Evolutionary conservation across 768 basidiomycete genomes (phyloP).

Genomic region (Auricularia auricula-judae): DNA sequence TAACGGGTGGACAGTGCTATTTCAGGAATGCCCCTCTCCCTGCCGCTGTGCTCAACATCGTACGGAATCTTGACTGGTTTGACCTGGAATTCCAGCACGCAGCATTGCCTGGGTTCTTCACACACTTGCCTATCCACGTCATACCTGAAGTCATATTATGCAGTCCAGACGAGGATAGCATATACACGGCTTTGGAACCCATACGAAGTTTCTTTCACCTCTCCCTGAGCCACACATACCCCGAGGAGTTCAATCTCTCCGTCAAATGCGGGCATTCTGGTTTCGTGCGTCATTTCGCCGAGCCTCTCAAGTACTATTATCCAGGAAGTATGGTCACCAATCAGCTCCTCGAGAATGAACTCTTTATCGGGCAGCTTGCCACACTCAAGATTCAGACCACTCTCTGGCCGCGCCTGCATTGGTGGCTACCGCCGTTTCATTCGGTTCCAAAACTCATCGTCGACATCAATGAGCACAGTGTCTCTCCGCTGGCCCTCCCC

Average conservation of each 20-base stretch:
- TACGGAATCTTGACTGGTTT: background rate
- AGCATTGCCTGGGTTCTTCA: background rate
- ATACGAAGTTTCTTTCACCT: background rate
- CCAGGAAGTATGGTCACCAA: background rate
- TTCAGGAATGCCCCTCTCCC: background rate
- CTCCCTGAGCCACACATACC: background rate
- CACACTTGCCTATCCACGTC: background rate
- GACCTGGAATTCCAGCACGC: background rate
- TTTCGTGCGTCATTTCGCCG: background rate
- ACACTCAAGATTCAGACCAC: background rate
- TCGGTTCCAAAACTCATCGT: background rate
- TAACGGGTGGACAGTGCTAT: background rate
- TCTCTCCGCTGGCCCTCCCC: background rate
- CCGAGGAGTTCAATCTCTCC: background rate
- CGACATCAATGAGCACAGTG: background rate
- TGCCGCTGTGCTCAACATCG: background rate
- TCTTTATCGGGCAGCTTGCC: background rate
- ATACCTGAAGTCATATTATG: background rate
- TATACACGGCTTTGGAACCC: background rate
- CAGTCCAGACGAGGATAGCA: background rate
- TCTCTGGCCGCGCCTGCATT: background rate
- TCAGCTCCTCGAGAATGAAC: background rate
- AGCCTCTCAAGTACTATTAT: background rate
- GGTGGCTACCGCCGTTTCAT: background rate
- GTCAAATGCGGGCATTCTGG: background rate